These are phyloP conservation scores for Blastobotrys elegans DNA, from an alignment of 1,139 yeast species.

Conservation along the genomic window DNA sequence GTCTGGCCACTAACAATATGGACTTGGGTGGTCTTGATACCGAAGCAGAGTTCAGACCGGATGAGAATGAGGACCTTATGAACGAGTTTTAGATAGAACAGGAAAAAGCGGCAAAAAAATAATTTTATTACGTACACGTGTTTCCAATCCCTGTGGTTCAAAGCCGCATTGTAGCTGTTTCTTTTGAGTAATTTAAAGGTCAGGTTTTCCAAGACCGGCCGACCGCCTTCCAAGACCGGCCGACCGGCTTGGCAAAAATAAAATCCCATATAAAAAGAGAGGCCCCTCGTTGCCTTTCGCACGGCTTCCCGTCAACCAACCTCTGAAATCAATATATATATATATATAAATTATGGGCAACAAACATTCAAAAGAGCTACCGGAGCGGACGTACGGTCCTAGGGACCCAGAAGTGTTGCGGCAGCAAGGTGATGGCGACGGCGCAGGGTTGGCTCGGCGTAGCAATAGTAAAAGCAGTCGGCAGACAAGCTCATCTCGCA, in stretches of 20 bases:
- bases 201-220: too few relatives aligned
- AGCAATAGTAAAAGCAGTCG: not conserved
- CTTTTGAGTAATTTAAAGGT: too few relatives aligned
- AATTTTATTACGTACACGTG: too few relatives aligned
- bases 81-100: not conserved
- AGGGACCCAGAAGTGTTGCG: constrained; percentile 1
- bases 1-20: not conserved
- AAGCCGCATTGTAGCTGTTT: too few relatives aligned
- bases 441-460: not conserved
- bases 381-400: constrained; percentile 7
- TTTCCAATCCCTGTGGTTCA: too few relatives aligned
- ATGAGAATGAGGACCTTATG: not conserved
- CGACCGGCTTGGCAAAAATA: too few relatives aligned
- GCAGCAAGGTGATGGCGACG: not conserved
- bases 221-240: too few relatives aligned
- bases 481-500: not conserved
- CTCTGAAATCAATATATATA: too few relatives aligned
- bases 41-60: not conserved
- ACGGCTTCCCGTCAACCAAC: too few relatives aligned
- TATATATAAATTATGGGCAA: constrained; percentile 5
- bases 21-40: not conserved
- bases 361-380: not conserved
- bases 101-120: too few relatives aligned
- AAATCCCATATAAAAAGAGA: too few relatives aligned
- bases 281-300: too few relatives aligned